Percentiles rank a stretch among this genome's conserved stretches.
Conservation (phyloP, 179 eudicot genomes). For the Corrigiola litoralis region DNA sequence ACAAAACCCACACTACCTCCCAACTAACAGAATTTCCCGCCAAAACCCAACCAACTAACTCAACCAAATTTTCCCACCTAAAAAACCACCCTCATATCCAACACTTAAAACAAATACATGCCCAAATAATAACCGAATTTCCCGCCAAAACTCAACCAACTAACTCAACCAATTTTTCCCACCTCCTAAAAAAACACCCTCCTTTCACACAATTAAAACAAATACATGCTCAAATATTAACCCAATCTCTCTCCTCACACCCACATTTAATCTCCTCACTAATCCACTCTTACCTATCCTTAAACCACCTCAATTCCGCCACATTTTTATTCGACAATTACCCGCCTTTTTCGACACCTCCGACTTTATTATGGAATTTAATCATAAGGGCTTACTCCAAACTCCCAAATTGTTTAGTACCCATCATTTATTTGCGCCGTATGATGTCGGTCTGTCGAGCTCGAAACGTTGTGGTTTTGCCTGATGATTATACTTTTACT, state of each 20-base stretch:
- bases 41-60: no score
- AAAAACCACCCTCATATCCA: no score
- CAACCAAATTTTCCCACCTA: no score
- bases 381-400: conserved; percentile 40
- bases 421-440: conserved; percentile 26
- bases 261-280: conserved; percentile 31
- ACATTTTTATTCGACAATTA: conserved; percentile 25
- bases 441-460: conserved; percentile 21
- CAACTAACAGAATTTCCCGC: conserved; percentile 11
- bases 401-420: conserved; percentile 22
- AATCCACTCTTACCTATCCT: conserved; percentile 35
- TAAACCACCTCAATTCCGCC: conserved; percentile 13
- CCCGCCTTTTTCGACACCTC: conserved; percentile 21
- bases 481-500: conserved; percentile 62
- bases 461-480: conserved; percentile 30
- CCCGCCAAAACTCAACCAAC: conserved; percentile 9
- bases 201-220: conserved; percentile 22
- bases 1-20: not conserved
- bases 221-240: conserved; percentile 32
- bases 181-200: conserved; percentile 27
- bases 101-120: not conserved
- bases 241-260: conserved; percentile 25
- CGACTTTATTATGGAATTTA: conserved; percentile 35
- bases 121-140: not conserved
- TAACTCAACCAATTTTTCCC: conserved; percentile 13